Conservation (phyloP, 345 rosid species). For the Clarkia xantiana region DNA sequence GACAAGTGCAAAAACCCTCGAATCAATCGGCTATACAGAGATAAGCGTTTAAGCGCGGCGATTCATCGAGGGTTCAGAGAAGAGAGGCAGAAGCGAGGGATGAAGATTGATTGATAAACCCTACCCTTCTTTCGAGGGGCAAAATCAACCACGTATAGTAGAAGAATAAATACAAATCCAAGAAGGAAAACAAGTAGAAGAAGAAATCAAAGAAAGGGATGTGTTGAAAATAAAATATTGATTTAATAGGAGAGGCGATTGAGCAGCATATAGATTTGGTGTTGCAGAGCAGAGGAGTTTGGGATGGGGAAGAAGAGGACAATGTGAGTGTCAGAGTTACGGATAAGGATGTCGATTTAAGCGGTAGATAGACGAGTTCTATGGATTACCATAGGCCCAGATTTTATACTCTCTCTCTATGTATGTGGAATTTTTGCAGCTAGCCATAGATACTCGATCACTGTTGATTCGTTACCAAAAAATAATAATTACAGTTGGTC, state of each 20-base stretch:
- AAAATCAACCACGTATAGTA: neutral
- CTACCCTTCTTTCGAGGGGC: slow-evolving; percentile 4
- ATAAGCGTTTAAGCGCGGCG: slow-evolving; percentile 20
- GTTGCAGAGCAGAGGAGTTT: neutral
- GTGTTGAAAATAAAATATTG: neutral
- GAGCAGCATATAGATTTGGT: slow-evolving; percentile 6
- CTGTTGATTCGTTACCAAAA: no score
- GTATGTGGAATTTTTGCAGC: neutral
- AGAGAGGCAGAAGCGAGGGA: neutral
- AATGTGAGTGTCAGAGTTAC: neutral
- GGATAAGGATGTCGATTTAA: slow-evolving; percentile 47
- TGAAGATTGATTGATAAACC: neutral
- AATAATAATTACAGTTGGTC: no score
- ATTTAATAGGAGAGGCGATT: neutral
- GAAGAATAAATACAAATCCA: neutral
- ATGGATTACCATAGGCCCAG: slow-evolving; percentile 46
- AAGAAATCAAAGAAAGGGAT: neutral
- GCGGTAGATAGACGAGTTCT: slow-evolving; percentile 27
- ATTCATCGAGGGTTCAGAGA: slow-evolving; percentile 26
- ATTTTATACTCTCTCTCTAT: neutral
- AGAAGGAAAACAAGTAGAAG: neutral
- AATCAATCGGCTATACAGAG: slow-evolving; percentile 19
- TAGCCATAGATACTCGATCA: no score
- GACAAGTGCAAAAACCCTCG: slow-evolving; percentile 25
- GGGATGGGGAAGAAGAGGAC: slow-evolving; percentile 1